These are phyloP conservation scores for Yamadazyma diospyri DNA, from an alignment of 1,139 yeast species.

Conservation along the genomic window DNA sequence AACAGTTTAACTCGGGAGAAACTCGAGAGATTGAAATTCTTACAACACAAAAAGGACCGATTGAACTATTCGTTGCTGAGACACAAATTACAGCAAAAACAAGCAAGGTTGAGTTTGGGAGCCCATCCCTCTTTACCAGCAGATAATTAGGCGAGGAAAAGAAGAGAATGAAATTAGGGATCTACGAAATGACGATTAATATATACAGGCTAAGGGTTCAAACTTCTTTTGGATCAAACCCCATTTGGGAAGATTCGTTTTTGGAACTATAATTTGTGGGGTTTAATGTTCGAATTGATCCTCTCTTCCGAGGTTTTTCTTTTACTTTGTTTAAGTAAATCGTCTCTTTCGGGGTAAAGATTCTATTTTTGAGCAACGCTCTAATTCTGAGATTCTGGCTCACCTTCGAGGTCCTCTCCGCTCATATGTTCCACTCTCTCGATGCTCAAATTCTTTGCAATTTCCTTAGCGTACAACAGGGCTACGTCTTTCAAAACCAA, in stretches of 20 bases:
- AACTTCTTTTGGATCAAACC: no score
- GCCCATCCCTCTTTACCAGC: conserved; percentile 15
- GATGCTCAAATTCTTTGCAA: conserved; percentile 48
- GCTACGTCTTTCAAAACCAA: conserved; percentile 44
- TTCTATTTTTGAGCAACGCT: no score
- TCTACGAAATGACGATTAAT: no score
- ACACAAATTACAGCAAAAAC: conserved; percentile 19
- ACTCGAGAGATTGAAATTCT: conserved; percentile 27
- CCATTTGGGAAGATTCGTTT: no score
- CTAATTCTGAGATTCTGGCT: neutral
- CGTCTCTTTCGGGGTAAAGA: no score
- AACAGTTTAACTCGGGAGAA: conserved; percentile 21
- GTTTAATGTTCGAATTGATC: no score
- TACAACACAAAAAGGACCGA: conserved; percentile 37
- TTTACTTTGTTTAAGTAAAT: no score
- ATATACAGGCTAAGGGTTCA: no score
- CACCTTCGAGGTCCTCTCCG: conserved; percentile 22
- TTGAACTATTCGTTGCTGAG: conserved; percentile 32
- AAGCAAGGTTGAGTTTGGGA: conserved; percentile 18
- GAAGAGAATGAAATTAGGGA: neutral
- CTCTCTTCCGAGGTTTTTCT: no score
- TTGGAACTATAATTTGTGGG: no score
- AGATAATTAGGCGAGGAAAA: conserved; percentile 4
- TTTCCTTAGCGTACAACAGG: conserved; percentile 46
- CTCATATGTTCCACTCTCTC: conserved; percentile 42